Evolutionary conservation across 495 filamentous ascomycete genomes (phyloP), one percentile per base, ranked within the genome.

Genomic region (Trichoderma reesei): DNA sequence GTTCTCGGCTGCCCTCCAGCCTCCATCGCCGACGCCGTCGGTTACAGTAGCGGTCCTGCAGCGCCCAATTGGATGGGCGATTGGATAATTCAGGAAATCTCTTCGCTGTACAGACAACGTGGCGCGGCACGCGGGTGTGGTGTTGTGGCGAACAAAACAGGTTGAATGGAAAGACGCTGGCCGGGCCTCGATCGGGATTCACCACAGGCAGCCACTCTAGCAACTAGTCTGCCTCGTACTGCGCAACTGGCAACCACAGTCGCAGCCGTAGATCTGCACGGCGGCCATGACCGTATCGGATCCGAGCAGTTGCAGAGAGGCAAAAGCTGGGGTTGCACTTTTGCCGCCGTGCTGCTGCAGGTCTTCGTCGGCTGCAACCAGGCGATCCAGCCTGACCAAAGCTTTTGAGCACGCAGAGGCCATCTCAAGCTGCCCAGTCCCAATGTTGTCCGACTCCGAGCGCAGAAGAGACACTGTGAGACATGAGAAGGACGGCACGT

Each of bases 401-500:
- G 44, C 44, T 48, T 18, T 56, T 26, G 18, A 54, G 18, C 9
- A 34, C 8, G 26, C 13, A 14, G 31, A 56, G 3, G 34, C 6
- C 11, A 3, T 34, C 20, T 34, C 20, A 54, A 54, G 46, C 46
- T 54, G n/a, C 46, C 46, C 46, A 16, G 41, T 18, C 51, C 33
- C 31, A 11, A 14, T 56, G 31, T 56, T 33, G 51, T 56, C 51
- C 14, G 9, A 13, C 11, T 26, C 51, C 11, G 51, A 31, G 3
- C 51, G 51, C 51, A 34, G 51, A 31, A 56, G 51, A 56, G 51
- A 56, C 51, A 56, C 31, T 13, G 51, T 56, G 51, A 56, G 51
- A 56, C 51, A 33, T 34, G 20, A 8, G 8, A 3, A 16, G 18
- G 26, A 56, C 11, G 8, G 26, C 26, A 26, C 26, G 26, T 26